A percentile compares a stretch with the other conserved stretches of the same genome.
phyloP scores from a whole-genome alignment of 2,329 filamentous ascomycete genomes.

The Claviceps lovelessii region DNA sequence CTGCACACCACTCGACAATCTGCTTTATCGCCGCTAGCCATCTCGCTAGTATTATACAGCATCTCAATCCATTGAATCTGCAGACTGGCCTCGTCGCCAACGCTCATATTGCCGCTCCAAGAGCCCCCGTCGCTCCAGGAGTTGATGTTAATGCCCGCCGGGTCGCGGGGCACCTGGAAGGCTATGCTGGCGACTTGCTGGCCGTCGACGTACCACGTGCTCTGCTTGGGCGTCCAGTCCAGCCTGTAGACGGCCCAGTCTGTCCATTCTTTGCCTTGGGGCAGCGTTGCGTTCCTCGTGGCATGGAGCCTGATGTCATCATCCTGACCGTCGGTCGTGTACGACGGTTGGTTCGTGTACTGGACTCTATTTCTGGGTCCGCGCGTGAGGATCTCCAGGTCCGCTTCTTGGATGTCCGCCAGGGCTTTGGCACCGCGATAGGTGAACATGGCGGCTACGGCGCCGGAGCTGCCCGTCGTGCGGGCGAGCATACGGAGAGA shows the following conservation, averaged over 20 bases:
- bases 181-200: constrained; percentile 34
- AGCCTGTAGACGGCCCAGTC: constrained; percentile 42
- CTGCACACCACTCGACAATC: constrained; percentile 18
- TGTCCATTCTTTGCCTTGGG: constrained; percentile 30
- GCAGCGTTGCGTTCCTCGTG: constrained; percentile 32
- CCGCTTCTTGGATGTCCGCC: constrained; percentile 19
- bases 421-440: constrained; percentile 27
- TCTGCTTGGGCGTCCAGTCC: constrained; percentile 22
- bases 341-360: constrained; percentile 48
- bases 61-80: constrained; percentile 51
- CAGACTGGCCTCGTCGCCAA: constrained; percentile 34
- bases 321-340: constrained; percentile 13
- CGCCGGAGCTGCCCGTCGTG: constrained; percentile 32
- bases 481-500: constrained; percentile 36
- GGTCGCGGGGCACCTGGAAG: constrained; percentile 40
- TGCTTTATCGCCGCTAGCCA: neutral
- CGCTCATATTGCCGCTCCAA: constrained; percentile 46
- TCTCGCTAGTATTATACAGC: constrained; percentile 33
- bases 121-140: constrained; percentile 46
- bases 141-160: constrained; percentile 41
- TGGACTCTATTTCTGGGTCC: constrained; percentile 30
- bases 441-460: constrained; percentile 39
- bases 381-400: constrained; percentile 37
- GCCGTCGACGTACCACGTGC: constrained; percentile 42
- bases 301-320: constrained; percentile 30